These are phyloP conservation scores for Tausonia pullulans DNA, from an alignment of 1,284 basidiomycete species.

Conservation along the genomic window DNA sequence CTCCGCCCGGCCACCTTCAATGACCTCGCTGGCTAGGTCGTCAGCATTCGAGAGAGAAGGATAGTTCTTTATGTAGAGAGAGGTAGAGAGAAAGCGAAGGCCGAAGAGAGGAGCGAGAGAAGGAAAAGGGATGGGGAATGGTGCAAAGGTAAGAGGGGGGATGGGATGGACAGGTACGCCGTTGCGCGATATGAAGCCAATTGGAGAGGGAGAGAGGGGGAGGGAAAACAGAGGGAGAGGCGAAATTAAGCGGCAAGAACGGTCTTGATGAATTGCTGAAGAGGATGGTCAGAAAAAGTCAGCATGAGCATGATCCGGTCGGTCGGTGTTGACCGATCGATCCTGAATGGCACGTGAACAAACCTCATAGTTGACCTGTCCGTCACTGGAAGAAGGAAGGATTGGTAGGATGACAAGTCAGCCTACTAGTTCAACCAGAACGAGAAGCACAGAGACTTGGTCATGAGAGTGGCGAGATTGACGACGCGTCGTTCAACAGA, in stretches of 20 bases:
- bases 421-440: not conserved
- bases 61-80: not conserved
- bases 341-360: not conserved
- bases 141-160: not conserved
- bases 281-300: not conserved
- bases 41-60: not conserved
- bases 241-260: conserved; percentile 10
- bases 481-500: not conserved
- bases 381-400: not conserved
- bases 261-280: conserved; percentile 16
- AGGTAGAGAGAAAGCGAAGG: not conserved
- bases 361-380: conserved; percentile 18
- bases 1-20: too few species aligned
- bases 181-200: not conserved
- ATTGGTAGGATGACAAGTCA: not conserved
- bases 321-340: not conserved
- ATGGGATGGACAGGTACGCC: not conserved
- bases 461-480: not conserved
- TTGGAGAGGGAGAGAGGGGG: not conserved
- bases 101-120: not conserved
- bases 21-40: too few species aligned
- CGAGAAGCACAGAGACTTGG: not conserved
- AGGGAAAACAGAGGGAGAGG: not conserved
- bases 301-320: not conserved
- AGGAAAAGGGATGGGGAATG: too few species aligned